Conservation (phyloP, 2,329 filamentous ascomycete genomes). For the Samsoniella hepiali region DNA sequence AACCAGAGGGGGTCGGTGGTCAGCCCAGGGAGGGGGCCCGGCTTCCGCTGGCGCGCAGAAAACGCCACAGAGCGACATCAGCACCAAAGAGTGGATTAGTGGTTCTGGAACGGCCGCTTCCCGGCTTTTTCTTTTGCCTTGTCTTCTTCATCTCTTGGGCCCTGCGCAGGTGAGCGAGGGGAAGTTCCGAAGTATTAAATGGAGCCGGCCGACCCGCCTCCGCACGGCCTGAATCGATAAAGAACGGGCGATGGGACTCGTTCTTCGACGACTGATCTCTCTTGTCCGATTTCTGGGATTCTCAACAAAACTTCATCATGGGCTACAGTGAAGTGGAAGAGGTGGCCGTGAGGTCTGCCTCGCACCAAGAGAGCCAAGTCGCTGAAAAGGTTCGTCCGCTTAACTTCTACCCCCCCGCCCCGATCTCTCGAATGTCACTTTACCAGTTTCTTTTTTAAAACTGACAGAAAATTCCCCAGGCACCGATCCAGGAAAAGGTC, state of each 20-base stretch:
- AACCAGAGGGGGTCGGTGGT: not conserved
- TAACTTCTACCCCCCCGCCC: not conserved
- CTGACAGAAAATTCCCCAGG: not conserved
- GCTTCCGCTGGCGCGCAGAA: not conserved
- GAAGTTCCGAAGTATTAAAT: constrained; percentile 2
- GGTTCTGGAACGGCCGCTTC: constrained; percentile 4
- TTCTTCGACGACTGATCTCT: not conserved
- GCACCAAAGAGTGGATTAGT: not conserved
- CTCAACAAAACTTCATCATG: not conserved
- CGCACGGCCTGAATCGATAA: constrained; percentile 2
- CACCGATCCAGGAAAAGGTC: constrained; percentile 36
- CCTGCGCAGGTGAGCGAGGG: not conserved
- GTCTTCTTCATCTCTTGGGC: not conserved
- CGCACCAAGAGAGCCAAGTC: constrained; percentile 1
- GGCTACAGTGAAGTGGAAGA: constrained; percentile 5
- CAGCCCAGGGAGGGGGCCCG: not conserved
- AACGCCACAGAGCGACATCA: not conserved
- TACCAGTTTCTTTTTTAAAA: not conserved
- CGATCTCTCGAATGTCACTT: not conserved
- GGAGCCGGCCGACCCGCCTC: constrained; percentile 10
- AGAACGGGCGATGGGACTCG: not conserved
- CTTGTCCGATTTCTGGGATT: not conserved
- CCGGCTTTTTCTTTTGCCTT: not conserved
- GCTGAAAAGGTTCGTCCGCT: constrained; percentile 9
- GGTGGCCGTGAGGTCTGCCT: not conserved